Evolutionary conservation across 2,329 filamentous ascomycete species (phyloP), one percentile per base, ranked within the genome.

Genomic region (Penicillium sp.): DNA sequence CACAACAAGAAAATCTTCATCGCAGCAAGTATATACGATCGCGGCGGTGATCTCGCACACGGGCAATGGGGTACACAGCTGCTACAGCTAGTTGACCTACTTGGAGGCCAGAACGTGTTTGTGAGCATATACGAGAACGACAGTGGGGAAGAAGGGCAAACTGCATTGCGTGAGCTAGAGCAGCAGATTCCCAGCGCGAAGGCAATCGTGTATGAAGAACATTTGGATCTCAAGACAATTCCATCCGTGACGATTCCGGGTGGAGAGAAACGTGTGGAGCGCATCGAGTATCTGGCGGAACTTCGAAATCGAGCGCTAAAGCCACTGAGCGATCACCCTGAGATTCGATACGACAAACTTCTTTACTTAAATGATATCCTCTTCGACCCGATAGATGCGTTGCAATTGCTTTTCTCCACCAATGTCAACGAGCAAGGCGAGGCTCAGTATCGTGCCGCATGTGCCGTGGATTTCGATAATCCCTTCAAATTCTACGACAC

Each of bases 401-500:
- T 82, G 6, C 85, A 88, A 62, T 78, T 88, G 6, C 78, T 93
- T 8, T 90, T 82, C 68, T 85, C 84, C 1, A 87, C 85, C 5
- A 85, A 87, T 65, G 73, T 79, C 22, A 79, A 83, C 57, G 73
- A 78, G 7, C 75, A 82, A 33, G 88, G 87, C 11, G 74, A 76
- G 25, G 70, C 84, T 0, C 78, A 81, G 52, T 93, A 92, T 70
- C 84, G 88, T 11, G 87, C 89, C 3, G 89, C 88, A 2, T 93
- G 90, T 70, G 88, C 88, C 0, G 81, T 90, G n/a, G 90, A 93
- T 77, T 92, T 89, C 70, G 86, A 88, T 70, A 86, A 87, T 64
- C 86, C 89, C 0, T 87, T 91, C 76, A 88, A 90, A 64, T 91
- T 89, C 71, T 93, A 93, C 74, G 90, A 93, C 73, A 87, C 89